Base-by-base conservation (phyloP, 1,139 yeast species). In the Pichia sp. region DNA sequence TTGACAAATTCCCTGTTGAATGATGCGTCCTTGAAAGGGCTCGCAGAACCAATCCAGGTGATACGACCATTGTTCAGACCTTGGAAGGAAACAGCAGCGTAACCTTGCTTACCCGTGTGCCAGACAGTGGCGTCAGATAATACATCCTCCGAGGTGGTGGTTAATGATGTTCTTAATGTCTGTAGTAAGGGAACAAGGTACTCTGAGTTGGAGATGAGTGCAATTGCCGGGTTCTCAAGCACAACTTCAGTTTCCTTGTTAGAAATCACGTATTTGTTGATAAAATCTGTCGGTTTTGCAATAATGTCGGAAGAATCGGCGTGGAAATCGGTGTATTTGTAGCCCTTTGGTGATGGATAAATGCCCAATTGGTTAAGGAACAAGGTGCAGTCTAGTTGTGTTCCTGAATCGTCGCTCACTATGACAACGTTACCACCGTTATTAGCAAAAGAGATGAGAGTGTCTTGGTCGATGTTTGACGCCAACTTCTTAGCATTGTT, bases 91-190 rank as follows among this genome's bases (percentile, higher is more conserved):
- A 78, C 94, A 18, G 79, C 74, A 38, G 84, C 56, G 55, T 67
- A 77, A 12, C 86, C 86, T 61, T 88, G 94, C 34, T 75, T 67
- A 20, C 98, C 98, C 32, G 78, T 65, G 10, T 85, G 78, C 95
- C 96, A 93, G 23, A 77, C 81, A 32, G 66, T 67, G 34, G 68
- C 74, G 7, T 65, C 60, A 37, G 64, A 68, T 20, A 56, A 58
- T 32, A 9, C 26, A 8, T 28, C n/a, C 10, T 20, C 18, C 5
- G 8, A 14, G n/a, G 22, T 30, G n/a, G 54, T 56, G 43, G 81
- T 72, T 53, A 76, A 76, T 4, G 93, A 74, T 3, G 94, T 78
- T 37, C 69, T 64, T 27, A 88, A 70, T 4, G 91, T 84, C 43
- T 66, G 67, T 25, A 87, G 55, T 34, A 93, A 58, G 9, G 97